Base-by-base conservation (phyloP, 768 basidiomycete species). In the Lentinula lateritia region DNA sequence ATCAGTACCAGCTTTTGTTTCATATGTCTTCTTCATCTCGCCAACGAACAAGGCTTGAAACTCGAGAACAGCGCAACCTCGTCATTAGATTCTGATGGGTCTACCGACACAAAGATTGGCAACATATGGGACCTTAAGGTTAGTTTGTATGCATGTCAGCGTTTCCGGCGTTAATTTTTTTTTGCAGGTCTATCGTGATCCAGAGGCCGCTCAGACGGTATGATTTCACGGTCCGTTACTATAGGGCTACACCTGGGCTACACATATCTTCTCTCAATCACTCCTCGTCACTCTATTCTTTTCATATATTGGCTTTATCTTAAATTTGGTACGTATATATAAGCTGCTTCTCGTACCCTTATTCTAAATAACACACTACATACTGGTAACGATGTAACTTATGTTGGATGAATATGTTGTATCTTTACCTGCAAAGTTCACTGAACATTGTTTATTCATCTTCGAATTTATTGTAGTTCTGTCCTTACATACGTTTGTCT, bases 1-100 rank as follows among this genome's bases (percentile, higher is more conserved):
- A 97, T 98, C 70, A 97, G 95, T 72, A 98, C 97, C 15, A 96
- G 93, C 65, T 98, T 96, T 86, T 98, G 96, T 72, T 99, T 98
- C 78, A 99, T 98, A 72, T 98, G 97, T 69, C 78, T 98, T 28
- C 77, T 99, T 16, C 97, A 98, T 76, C 76, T 98, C 48, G 96
- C 96, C 16, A 98, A 99, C 71, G 97, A 98, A 75, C 91, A 93
- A 68, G 97, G 96, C 1, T 79, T 98, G 53, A 90, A 89, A 70
- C 82, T 99, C 39, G 66, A 76, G 36, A 64, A 76, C 63, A 72
- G 77, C 6, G 42, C 64, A 4, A 65, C 73, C 61, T 68, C 72
- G 62, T 70, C 74, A 62, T 72, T 80, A 63, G 54, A 75, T 63
- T 71, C 76, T 66, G 69, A 75, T 15, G 72, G 77, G 52, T 74